These are phyloP conservation scores for Microbotryum saponariae DNA, from an alignment of 1,284 basidiomycete genomes.

Conservation along the genomic window DNA sequence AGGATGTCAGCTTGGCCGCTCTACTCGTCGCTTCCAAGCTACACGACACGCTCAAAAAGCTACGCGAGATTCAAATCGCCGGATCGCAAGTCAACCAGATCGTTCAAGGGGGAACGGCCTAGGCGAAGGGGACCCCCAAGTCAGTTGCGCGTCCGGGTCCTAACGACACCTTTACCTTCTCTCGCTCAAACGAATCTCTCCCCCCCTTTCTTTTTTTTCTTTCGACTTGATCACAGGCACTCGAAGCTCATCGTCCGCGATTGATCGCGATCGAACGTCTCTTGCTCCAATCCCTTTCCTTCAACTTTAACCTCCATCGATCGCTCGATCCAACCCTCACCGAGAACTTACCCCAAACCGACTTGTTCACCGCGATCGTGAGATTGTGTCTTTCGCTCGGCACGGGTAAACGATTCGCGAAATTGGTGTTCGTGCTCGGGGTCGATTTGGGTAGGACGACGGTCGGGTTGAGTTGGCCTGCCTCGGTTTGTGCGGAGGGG, in stretches of 20 bases:
- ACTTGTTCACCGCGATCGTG: constrained; percentile 24
- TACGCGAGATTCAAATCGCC: constrained; percentile 63
- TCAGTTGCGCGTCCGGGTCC: not conserved
- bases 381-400: constrained; percentile 15
- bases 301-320: constrained; percentile 68
- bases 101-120: constrained; percentile 32
- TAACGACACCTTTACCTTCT: too few relatives aligned
- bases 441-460: constrained; percentile 76
- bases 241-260: constrained; percentile 76
- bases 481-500: constrained; percentile 76
- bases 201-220: too few relatives aligned
- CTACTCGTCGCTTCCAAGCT: constrained; percentile 85
- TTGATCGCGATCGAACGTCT: constrained; percentile 81
- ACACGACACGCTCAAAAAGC: constrained; percentile 85
- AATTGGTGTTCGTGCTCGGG: constrained; percentile 73
- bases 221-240: constrained; percentile 28
- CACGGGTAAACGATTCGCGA: constrained; percentile 67
- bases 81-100: constrained; percentile 33
- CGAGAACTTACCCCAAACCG: not conserved
- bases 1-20: constrained; percentile 83
- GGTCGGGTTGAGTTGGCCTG: constrained; percentile 75
- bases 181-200: too few relatives aligned
- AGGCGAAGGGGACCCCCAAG: constrained; percentile 32
- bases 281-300: constrained; percentile 88
- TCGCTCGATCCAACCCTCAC: not conserved